Evolutionary conservation across 805 yeast genomes (phyloP), one percentile per base, ranked within the genome.

Genomic region (Gaillardinia entomophila): DNA sequence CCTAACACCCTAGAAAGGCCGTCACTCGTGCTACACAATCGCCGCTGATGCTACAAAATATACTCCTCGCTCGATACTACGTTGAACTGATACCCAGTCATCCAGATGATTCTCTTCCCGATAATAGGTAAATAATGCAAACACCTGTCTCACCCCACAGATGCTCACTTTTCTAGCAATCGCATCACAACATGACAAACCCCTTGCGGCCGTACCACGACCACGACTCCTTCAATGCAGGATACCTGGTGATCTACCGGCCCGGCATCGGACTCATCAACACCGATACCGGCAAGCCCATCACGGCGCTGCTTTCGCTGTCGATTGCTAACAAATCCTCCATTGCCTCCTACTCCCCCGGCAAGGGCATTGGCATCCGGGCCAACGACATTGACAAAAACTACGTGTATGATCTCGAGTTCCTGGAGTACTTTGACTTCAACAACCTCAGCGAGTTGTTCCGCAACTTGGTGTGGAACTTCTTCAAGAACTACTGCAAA

Each of bases 151-250:
- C n/a, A n/a, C n/a, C n/a, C n/a, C n/a, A n/a, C n/a, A n/a, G n/a
- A n/a, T n/a, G n/a, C n/a, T n/a, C n/a, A n/a, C n/a, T n/a, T n/a
- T n/a, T n/a, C n/a, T n/a, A n/a, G n/a, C n/a, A n/a, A n/a, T n/a
- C n/a, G n/a, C n/a, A n/a, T n/a, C n/a, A n/a, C n/a, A n/a, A n/a
- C 28, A 26, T 15, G n/a, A n/a, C 12, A 6, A 38, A 37, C 32
- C 42, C 55, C 16, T 55, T 70, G 33, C 70, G 92, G 56, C 90
- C 90, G 2, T 82, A 82, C 54, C 76, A 79, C 49, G 77, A 80
- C 53, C 71, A 81, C n/a, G 79, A 70, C 16, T 61, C 79, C 1
- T 82, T 82, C 53, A 68, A 77, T 49, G 76, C 79, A 1, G 82
- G 80, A 11, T 78, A 79, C 46, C 60, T 73, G 17, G 82, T 79